These are phyloP conservation scores for Casuarina cunninghamiana DNA, from an alignment of 306 rosid species.

Conservation along the genomic window DNA sequence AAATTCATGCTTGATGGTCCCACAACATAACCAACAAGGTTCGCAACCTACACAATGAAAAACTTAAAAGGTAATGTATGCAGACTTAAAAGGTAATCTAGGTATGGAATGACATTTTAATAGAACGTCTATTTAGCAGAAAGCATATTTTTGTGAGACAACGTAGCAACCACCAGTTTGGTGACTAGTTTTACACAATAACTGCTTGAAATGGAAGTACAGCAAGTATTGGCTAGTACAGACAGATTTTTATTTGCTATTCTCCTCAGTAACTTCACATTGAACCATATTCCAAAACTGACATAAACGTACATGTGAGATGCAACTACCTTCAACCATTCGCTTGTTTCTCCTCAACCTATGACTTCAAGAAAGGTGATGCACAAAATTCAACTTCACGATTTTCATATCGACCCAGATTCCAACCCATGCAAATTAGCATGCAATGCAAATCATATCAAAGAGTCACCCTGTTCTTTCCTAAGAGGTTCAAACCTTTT, in stretches of 20 bases:
- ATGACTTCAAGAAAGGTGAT: neutral
- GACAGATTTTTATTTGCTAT: neutral
- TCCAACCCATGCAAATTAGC: neutral
- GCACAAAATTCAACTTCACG: neutral
- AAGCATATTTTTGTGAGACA: neutral
- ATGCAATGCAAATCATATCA: slow-evolving; percentile 2
- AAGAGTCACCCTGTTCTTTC: neutral
- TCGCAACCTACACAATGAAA: slow-evolving; percentile 67
- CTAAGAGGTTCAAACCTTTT: neutral
- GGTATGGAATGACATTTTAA: neutral
- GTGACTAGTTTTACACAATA: slow-evolving; percentile 1
- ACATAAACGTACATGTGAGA: neutral
- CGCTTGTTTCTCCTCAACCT: no score
- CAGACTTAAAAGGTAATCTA: neutral
- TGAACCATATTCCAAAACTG: neutral
- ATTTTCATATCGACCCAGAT: neutral
- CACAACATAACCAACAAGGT: slow-evolving; percentile 89
- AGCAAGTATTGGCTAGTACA: neutral
- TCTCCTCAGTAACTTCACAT: neutral
- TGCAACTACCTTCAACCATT: no score
- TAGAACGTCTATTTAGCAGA: neutral
- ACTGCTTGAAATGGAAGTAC: neutral
- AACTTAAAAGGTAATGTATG: neutral
- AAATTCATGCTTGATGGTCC: slow-evolving; percentile 79
- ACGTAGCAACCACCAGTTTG: neutral